Evolutionary conservation across 495 filamentous ascomycete species (phyloP).

Genomic region (Aspergillus asperescens): DNA sequence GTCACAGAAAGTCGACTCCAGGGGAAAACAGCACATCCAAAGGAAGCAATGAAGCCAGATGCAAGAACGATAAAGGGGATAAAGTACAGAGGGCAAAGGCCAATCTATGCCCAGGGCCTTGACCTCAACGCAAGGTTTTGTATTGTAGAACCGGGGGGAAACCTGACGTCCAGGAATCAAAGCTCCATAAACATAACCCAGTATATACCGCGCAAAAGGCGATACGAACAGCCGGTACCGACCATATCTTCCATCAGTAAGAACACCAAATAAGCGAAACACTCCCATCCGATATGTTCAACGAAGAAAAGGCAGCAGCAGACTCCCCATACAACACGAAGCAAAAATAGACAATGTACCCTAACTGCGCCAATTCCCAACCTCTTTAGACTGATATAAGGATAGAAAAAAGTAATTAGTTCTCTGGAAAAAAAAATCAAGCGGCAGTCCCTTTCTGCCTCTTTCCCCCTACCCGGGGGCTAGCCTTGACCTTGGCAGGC

Average conservation of each 20-base stretch:
- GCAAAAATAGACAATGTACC: conserved; percentile 26
- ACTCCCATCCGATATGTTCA: conserved; percentile 23
- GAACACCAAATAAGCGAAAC: conserved; percentile 14
- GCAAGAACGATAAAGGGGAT: conserved; percentile 30
- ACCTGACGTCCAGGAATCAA: conserved; percentile 4
- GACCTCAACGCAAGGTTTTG: conserved; percentile 5
- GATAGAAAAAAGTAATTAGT: conserved; percentile 17
- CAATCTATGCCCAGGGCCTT: not conserved
- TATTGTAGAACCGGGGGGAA: not conserved
- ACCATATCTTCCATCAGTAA: conserved; percentile 14
- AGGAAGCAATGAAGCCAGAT: conserved; percentile 24
- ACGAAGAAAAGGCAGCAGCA: conserved; percentile 17
- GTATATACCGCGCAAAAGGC: not conserved
- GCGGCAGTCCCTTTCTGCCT: conserved; percentile 47
- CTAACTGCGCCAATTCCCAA: conserved; percentile 34
- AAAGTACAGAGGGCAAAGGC: conserved; percentile 28
- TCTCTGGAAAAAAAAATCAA: conserved; percentile 12
- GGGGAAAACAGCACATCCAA: conserved; percentile 12
- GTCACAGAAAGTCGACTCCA: conserved; percentile 7
- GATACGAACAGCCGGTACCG: conserved; percentile 13
- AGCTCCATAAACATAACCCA: conserved; percentile 11
- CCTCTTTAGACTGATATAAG: conserved; percentile 26
- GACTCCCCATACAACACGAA: conserved; percentile 19
- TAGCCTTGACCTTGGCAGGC: conserved; percentile 50
- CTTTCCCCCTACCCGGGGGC: conserved; percentile 50